phyloP scores from a whole-genome alignment of 345 rosid genomes.

The Bruguiera sexangula region DNA sequence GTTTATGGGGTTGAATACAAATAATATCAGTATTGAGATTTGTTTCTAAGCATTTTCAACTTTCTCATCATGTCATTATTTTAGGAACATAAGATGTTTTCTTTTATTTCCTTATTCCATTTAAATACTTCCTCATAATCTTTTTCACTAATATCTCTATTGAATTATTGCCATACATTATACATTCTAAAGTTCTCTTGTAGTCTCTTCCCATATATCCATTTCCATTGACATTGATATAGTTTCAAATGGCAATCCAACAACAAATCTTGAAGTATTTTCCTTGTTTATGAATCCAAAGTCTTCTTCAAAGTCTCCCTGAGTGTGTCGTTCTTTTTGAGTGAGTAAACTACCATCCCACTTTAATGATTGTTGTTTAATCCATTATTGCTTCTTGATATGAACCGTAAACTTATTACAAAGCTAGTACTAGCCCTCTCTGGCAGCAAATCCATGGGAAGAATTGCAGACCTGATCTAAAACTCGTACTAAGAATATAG shows the following conservation, averaged over 20 bases:
- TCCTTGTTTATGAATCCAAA: not conserved
- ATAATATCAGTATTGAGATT: not conserved
- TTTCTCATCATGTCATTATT: not conserved
- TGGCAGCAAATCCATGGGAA: not conserved
- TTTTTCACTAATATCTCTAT: too few species aligned
- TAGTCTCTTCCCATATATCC: not conserved
- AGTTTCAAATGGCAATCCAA: too few species aligned
- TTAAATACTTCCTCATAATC: not conserved
- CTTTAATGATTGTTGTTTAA: not conserved
- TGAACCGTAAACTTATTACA: not conserved
- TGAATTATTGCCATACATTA: too few species aligned
- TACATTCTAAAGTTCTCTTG: too few species aligned
- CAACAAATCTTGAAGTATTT: not conserved
- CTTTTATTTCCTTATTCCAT: too few species aligned
- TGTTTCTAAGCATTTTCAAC: not conserved
- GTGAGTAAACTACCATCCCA: too few species aligned
- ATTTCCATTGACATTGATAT: not conserved
- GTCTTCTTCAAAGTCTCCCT: too few species aligned
- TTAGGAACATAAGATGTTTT: not conserved
- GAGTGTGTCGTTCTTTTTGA: too few species aligned
- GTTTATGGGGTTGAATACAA: not conserved
- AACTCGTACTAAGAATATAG: not conserved
- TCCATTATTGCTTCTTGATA: not conserved
- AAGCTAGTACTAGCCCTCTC: not conserved
- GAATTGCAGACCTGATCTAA: not conserved